Conservation (phyloP, 257 asterid genomes). For the Pogostemon cablin region DNA sequence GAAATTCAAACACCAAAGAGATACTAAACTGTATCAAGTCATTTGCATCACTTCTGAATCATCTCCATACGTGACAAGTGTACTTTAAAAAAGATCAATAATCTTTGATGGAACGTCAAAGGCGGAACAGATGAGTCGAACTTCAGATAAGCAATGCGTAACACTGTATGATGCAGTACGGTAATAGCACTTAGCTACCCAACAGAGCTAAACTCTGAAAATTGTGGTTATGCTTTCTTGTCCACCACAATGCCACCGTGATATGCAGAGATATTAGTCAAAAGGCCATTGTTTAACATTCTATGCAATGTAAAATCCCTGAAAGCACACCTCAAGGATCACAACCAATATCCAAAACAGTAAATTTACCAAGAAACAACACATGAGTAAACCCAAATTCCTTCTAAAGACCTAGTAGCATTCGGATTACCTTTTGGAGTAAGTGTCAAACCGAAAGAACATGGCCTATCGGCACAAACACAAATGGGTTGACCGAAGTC, state of each 20-base stretch:
- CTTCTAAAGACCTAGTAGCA: constrained; percentile 26
- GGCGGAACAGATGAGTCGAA: too few relatives aligned
- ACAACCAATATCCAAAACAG: not conserved
- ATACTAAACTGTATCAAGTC: too few relatives aligned
- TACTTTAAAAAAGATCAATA: too few relatives aligned
- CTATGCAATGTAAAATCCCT: not conserved
- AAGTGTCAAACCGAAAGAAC: constrained; percentile 38
- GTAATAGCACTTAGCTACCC: not conserved
- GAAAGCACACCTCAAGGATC: not conserved
- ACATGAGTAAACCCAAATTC: constrained; percentile 24
- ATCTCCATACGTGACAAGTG: too few relatives aligned
- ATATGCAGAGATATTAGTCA: not conserved
- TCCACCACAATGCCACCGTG: not conserved
- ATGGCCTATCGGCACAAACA: constrained; percentile 53
- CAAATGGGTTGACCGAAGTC: constrained; percentile 44
- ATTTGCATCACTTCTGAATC: too few relatives aligned
- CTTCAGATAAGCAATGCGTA: not conserved
- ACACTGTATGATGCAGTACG: not conserved
- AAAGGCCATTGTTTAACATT: not conserved
- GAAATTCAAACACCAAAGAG: not conserved
- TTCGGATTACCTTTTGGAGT: constrained; percentile 36
- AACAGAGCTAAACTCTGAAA: not conserved
- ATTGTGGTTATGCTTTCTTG: not conserved
- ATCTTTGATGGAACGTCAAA: too few relatives aligned
- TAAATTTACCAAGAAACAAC: constrained; percentile 2